Percentiles rank a stretch among this genome's conserved stretches.
These are phyloP conservation scores for Talaromyces liani DNA, from an alignment of 495 filamentous ascomycete genomes.

Conservation along the genomic window DNA sequence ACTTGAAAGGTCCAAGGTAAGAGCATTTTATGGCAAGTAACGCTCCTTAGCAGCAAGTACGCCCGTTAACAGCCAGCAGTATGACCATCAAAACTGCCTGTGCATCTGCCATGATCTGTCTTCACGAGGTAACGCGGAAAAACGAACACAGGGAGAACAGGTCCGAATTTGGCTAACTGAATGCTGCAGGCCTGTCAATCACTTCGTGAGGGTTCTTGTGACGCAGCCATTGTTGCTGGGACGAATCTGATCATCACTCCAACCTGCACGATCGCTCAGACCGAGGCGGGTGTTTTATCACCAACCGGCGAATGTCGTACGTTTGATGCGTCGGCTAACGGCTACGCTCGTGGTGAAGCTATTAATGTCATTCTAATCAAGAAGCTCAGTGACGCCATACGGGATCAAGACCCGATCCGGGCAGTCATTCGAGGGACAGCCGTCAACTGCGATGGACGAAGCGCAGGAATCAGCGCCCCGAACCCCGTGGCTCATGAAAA, in stretches of 20 bases:
- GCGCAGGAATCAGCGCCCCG: constrained; percentile 16
- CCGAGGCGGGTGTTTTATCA: constrained; percentile 21
- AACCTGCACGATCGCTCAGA: constrained; percentile 18
- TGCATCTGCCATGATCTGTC: too few relatives aligned
- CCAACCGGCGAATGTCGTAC: constrained; percentile 36
- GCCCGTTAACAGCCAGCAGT: too few relatives aligned
- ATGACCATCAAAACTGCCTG: too few relatives aligned
- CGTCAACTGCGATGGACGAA: constrained; percentile 23
- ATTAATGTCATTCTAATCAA: constrained; percentile 31
- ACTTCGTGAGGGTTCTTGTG: constrained; percentile 28
- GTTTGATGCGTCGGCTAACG: constrained; percentile 55
- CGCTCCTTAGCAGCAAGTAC: too few relatives aligned
- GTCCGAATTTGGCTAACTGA: too few relatives aligned
- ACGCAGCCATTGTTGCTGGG: constrained; percentile 33
- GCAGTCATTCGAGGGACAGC: constrained; percentile 21
- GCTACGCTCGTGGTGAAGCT: constrained; percentile 56
- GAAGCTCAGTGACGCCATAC: constrained; percentile 18
- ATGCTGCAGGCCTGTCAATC: constrained; percentile 9
- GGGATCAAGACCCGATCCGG: constrained; percentile 28
- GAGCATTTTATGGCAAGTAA: too few relatives aligned
- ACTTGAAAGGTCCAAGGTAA: too few relatives aligned
- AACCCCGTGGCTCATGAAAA: constrained; percentile 20
- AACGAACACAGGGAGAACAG: too few relatives aligned
- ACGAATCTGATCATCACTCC: constrained; percentile 35
- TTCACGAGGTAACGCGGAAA: too few relatives aligned